Conservation (phyloP, 306 rosid genomes). For the Oemleria cerasiformis region DNA sequence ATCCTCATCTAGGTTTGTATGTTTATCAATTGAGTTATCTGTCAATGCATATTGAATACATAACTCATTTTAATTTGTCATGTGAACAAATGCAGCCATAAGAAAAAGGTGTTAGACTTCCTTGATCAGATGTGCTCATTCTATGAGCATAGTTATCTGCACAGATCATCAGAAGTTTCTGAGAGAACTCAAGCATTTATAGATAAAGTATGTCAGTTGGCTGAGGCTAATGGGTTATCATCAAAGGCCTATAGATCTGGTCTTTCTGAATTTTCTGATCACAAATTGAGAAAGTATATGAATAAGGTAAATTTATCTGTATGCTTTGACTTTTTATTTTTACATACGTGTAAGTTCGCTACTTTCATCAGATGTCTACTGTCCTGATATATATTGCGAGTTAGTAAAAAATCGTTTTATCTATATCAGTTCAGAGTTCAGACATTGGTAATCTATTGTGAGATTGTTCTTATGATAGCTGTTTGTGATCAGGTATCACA, state of each 20-base stretch:
- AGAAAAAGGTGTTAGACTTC: constrained; percentile 60
- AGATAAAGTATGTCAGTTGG: constrained; percentile 69
- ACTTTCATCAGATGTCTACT: constrained; percentile 1
- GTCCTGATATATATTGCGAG: neutral
- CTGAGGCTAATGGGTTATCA: constrained; percentile 71
- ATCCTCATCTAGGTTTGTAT: constrained; percentile 72
- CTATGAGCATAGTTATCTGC: constrained; percentile 57
- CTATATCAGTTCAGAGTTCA: too few relatives aligned
- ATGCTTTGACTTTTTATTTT: constrained; percentile 16
- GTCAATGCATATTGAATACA: neutral
- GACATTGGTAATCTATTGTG: constrained; percentile 1
- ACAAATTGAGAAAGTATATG: constrained; percentile 49
- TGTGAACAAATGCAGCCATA: constrained; percentile 58
- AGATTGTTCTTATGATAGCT: constrained; percentile 9
- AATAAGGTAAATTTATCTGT: constrained; percentile 49
- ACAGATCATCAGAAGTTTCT: constrained; percentile 39
- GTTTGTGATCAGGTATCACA: constrained; percentile 50
- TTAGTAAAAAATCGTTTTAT: too few relatives aligned
- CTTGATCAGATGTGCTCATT: constrained; percentile 69
- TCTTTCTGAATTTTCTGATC: constrained; percentile 51
- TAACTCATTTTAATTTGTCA: constrained; percentile 1
- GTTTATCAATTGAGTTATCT: neutral
- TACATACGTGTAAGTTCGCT: neutral
- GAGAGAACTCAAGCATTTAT: constrained; percentile 50
- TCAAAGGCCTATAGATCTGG: constrained; percentile 55